Evolutionary conservation across 495 filamentous ascomycete genomes (phyloP), one percentile per base, ranked within the genome.

Genomic region (Neurospora intermedia): DNA sequence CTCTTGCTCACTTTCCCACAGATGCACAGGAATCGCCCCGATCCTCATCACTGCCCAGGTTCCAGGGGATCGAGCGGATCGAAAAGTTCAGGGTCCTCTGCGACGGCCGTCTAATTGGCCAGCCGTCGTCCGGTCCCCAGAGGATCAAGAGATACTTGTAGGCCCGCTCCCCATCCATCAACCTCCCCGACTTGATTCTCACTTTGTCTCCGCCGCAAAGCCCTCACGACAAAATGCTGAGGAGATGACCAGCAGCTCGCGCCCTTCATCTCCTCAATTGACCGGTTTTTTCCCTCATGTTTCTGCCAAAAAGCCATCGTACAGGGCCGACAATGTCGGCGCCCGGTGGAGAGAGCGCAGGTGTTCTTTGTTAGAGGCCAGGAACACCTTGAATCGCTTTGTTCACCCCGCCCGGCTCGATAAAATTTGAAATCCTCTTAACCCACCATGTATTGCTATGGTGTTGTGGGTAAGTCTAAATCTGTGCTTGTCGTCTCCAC

Each of bases 1-100:
- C 20, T 31, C 27, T 31, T 71, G 70, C 43, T 41, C 41, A 71
- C 43, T 41, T 31, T 35, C 70, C 70, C 73, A 73, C 74, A 78
- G 77, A 78, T 77, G 77, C 77, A 75, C 75, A 75, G 70, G 75
- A 76, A 38, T 69, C 74, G 73, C 71, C 70, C 76, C 76, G 76
- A 78, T 78, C 76, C 70, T 43, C 69, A 62, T 18, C 15, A 18
- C 72, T 39, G 46, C 59, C 66, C 6, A 45, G 31, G 43, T 11
- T 13, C 23, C 20, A 45, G 35, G 62, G 71, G 75, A 78, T 78
- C 76, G 76, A 75, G 46, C 70, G 45, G 72, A 77, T 76, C 76
- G 76, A 69, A 69, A 66, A 73, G 48, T 69, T 73, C 75, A 77
- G 75, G 77, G 77, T 78, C 75, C 73, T 75, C 39, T 70, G 69